Evolutionary conservation across 2,329 filamentous ascomycete genomes (phyloP).

Genomic region (Arthroderma sp.): DNA sequence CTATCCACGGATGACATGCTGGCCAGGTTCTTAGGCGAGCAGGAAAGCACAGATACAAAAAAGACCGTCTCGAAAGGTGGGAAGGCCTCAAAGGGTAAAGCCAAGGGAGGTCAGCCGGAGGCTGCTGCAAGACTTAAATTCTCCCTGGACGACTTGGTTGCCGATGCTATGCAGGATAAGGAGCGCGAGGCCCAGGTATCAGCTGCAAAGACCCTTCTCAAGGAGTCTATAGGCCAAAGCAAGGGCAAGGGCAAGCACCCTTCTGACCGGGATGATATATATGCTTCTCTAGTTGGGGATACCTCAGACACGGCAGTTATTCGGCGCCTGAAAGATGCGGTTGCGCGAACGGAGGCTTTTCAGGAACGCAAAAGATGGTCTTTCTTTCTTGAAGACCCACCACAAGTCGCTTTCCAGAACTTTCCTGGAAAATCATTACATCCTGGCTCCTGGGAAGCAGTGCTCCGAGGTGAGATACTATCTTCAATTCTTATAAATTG

Average conservation of each 20-base stretch:
- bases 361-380: constrained; percentile 43
- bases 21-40: constrained; percentile 18
- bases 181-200: constrained; percentile 44
- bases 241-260: constrained; percentile 3
- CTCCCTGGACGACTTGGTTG: constrained; percentile 50
- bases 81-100: constrained; percentile 10
- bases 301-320: constrained; percentile 34
- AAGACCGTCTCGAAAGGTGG: constrained; percentile 8
- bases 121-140: constrained; percentile 46
- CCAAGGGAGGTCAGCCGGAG: constrained; percentile 26
- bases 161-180: constrained; percentile 47
- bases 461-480: constrained; percentile 24
- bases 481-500: not conserved
- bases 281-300: constrained; percentile 35
- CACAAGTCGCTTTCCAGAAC: constrained; percentile 16
- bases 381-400: constrained; percentile 40
- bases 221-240: constrained; percentile 8
- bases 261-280: constrained; percentile 26
- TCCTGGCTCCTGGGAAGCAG: constrained; percentile 21
- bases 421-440: constrained; percentile 28
- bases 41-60: constrained; percentile 11
- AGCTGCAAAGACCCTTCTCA: constrained; percentile 23
- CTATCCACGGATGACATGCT: constrained; percentile 45
- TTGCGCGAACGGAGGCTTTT: constrained; percentile 50
- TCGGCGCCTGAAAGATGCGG: constrained; percentile 43